Evolutionary conservation across 1,284 basidiomycete species (phyloP).

Genomic region (Ustilago lituana): DNA sequence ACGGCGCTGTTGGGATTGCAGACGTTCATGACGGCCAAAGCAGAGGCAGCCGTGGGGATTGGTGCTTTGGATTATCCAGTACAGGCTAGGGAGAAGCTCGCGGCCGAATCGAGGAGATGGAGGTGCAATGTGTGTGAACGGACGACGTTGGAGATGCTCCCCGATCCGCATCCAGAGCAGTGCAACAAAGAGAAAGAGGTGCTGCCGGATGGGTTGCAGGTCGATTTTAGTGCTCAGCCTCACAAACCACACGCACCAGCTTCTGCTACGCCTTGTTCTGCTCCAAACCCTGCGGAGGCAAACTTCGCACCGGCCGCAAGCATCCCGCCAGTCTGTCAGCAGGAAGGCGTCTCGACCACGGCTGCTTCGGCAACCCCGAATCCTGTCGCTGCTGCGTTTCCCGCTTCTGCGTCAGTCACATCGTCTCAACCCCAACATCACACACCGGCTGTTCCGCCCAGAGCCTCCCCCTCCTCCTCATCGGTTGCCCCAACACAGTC

Average conservation of each 20-base stretch:
- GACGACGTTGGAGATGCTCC: slow-evolving; percentile 40
- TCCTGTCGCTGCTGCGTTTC: not conserved
- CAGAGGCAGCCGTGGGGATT: slow-evolving; percentile 82
- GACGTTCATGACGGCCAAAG: slow-evolving; percentile 64
- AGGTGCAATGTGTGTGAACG: slow-evolving; percentile 39
- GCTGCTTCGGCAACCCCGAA: slow-evolving; percentile 3
- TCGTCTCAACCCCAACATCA: too few species aligned
- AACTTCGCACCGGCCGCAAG: too few species aligned
- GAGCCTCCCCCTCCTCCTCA: slow-evolving; percentile 4
- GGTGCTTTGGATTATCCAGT: slow-evolving; percentile 90
- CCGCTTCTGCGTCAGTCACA: too few species aligned
- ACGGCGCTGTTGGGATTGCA: slow-evolving; percentile 74
- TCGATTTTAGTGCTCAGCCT: slow-evolving; percentile 22
- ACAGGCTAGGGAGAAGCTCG: slow-evolving; percentile 80
- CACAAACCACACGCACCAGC: slow-evolving; percentile 15
- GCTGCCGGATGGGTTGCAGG: slow-evolving; percentile 29
- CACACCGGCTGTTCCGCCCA: too few species aligned
- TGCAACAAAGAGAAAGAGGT: slow-evolving; percentile 2
- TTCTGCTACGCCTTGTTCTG: too few species aligned
- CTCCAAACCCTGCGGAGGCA: too few species aligned
- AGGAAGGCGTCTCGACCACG: too few species aligned
- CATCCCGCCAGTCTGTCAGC: too few species aligned
- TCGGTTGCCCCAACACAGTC: not conserved
- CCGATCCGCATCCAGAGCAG: slow-evolving; percentile 20
- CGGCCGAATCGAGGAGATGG: slow-evolving; percentile 44